Evolutionary conservation across 2,329 filamentous ascomycete genomes (phyloP).

Genomic region (Elsinoe batatas): DNA sequence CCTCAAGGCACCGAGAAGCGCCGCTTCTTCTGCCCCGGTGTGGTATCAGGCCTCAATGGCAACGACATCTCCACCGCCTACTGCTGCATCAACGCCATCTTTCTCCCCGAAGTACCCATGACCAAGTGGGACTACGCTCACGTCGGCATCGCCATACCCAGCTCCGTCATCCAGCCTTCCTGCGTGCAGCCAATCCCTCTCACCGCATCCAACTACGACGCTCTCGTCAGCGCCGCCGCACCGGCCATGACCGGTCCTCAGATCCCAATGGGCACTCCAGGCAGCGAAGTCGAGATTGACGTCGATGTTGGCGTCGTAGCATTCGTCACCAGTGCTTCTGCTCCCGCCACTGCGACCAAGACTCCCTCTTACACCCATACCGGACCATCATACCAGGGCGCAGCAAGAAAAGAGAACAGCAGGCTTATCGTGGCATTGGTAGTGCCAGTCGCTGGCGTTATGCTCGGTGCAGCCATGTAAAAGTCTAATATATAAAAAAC

Average conservation of each 20-base stretch:
- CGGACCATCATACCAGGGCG: not conserved
- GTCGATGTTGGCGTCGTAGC: not conserved
- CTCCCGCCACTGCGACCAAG: not conserved
- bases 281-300: not conserved
- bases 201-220: slow-evolving; percentile 1
- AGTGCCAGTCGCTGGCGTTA: not conserved
- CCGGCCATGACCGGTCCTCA: slow-evolving; percentile 4
- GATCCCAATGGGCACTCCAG: slow-evolving; percentile 2
- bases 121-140: slow-evolving; percentile 6
- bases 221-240: not conserved
- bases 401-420: not conserved
- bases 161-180: not conserved
- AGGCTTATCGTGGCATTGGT: not conserved
- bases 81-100: slow-evolving; percentile 10
- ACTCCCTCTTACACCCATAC: not conserved
- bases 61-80: slow-evolving; percentile 3
- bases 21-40: slow-evolving; percentile 5
- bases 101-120: slow-evolving; percentile 2
- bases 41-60: slow-evolving; percentile 2
- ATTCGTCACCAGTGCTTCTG: not conserved
- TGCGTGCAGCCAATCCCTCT: slow-evolving; percentile 7
- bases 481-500: not conserved
- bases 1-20: not conserved
- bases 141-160: not conserved
- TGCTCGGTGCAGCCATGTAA: not conserved